Evolutionary conservation across 2,329 filamentous ascomycete genomes (phyloP).

Genomic region (Cucurbitaria berberidis): DNA sequence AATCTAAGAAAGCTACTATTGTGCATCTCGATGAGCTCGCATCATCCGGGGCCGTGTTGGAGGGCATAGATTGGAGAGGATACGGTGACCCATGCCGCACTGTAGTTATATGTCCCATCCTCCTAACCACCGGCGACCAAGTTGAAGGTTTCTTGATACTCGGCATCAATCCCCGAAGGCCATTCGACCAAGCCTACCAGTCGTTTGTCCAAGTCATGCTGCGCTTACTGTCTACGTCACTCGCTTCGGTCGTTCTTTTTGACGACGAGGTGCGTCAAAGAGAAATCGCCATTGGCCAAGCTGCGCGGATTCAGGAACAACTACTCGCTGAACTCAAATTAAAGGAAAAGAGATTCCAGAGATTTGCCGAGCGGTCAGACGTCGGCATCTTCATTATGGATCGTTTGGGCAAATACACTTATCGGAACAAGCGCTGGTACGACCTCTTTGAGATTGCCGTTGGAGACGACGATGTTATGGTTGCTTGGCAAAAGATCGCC

Average conservation of each 20-base stretch:
- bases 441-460: constrained; percentile 39
- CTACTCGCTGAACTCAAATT: constrained; percentile 45
- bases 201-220: constrained; percentile 46
- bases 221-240: constrained; percentile 48
- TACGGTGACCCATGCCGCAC: constrained; percentile 46
- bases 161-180: constrained; percentile 48
- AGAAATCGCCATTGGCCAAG: constrained; percentile 40
- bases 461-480: constrained; percentile 20
- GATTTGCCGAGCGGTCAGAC: constrained; percentile 49
- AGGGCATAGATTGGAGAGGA: constrained; percentile 40
- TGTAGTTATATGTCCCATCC: constrained; percentile 47
- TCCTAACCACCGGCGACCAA: constrained; percentile 41
- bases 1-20: constrained; percentile 34
- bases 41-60: constrained; percentile 31
- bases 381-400: constrained; percentile 52
- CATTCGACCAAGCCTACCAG: constrained; percentile 49
- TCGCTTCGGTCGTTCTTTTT: constrained; percentile 49
- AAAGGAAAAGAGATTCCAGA: constrained; percentile 44
- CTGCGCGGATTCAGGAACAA: constrained; percentile 45
- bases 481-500: constrained; percentile 29
- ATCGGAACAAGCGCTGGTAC: constrained; percentile 51
- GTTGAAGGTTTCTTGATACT: constrained; percentile 50
- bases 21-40: constrained; percentile 39
- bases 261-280: constrained; percentile 47
- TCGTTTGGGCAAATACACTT: constrained; percentile 43